A percentile compares a stretch with the other conserved stretches of the same genome.
Evolutionary conservation across 805 yeast species (phyloP).

Genomic region (Starmera caribaea): DNA sequence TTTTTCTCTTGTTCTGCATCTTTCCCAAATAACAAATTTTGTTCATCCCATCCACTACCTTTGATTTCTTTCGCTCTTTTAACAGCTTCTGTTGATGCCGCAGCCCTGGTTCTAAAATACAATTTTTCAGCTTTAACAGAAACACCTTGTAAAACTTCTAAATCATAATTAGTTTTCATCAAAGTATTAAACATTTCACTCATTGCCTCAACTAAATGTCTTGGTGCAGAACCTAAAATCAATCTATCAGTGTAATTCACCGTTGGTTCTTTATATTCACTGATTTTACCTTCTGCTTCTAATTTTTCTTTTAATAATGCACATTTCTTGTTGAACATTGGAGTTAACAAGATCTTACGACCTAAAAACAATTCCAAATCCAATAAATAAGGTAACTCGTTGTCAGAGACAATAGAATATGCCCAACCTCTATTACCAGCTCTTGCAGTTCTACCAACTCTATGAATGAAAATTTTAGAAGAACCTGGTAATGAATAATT

Average conservation of each 20-base stretch:
- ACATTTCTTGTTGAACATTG: slow-evolving; percentile 56
- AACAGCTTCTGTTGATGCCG: slow-evolving; percentile 82
- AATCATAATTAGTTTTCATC: slow-evolving; percentile 56
- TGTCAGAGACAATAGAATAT: slow-evolving; percentile 74
- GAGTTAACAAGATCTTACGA: slow-evolving; percentile 60
- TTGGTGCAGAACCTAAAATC: slow-evolving; percentile 77
- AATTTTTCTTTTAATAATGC: slow-evolving; percentile 39
- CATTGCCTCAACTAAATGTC: slow-evolving; percentile 56
- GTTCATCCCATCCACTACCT: slow-evolving; percentile 80
- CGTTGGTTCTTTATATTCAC: slow-evolving; percentile 43
- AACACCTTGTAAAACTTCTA: slow-evolving; percentile 55
- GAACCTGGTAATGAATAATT: slow-evolving; percentile 87
- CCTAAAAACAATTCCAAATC: slow-evolving; percentile 90
- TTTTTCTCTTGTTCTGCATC: slow-evolving; percentile 69
- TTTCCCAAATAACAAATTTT: slow-evolving; percentile 69
- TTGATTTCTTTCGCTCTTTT: slow-evolving; percentile 75
- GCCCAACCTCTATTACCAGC: slow-evolving; percentile 99
- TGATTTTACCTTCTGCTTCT: slow-evolving; percentile 31
- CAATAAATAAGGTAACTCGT: slow-evolving; percentile 80
- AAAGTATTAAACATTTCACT: slow-evolving; percentile 64
- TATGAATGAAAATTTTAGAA: slow-evolving; percentile 88
- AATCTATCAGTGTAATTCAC: slow-evolving; percentile 65
- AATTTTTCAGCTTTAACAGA: slow-evolving; percentile 82
- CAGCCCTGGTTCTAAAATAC: slow-evolving; percentile 73
- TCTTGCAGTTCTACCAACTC: too few relatives aligned